Evolutionary conservation across 225 moss, liverwort and hornwort genomes (phyloP).

Genomic region (Polytrichum commune): DNA sequence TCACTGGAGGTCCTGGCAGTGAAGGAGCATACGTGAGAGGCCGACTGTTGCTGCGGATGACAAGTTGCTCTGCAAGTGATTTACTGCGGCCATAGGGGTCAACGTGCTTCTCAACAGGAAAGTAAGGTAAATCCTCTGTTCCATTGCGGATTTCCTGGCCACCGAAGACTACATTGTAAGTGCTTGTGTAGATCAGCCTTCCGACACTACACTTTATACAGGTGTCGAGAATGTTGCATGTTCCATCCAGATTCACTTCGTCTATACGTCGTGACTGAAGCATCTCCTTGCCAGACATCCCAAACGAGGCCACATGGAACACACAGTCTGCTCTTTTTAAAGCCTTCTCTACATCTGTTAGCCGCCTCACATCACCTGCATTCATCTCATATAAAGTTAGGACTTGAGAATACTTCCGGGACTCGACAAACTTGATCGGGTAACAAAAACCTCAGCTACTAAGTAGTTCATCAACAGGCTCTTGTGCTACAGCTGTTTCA

Average conservation of each 20-base stretch:
- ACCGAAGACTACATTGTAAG: conserved; percentile 85
- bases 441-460: too few relatives aligned
- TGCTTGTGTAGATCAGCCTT: conserved; percentile 88
- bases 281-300: conserved; percentile 96
- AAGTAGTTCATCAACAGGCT: too few relatives aligned
- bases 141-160: conserved; percentile 86
- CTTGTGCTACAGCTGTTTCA: too few relatives aligned
- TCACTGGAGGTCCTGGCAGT: too few relatives aligned
- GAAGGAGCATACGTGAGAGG: conserved; percentile 47
- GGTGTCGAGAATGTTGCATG: conserved; percentile 67
- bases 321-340: conserved; percentile 71
- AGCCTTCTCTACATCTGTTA: conserved; percentile 67
- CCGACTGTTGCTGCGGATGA: conserved; percentile 59
- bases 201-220: conserved; percentile 65
- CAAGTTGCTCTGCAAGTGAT: conserved; percentile 86
- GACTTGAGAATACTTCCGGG: too few relatives aligned
- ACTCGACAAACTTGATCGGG: too few relatives aligned
- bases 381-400: conserved; percentile 1
- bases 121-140: conserved; percentile 71
- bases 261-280: conserved; percentile 76
- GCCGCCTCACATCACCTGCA: conserved; percentile 74
- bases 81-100: conserved; percentile 86
- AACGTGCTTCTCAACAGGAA: conserved; percentile 68
- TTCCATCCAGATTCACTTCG: conserved; percentile 89
- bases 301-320: conserved; percentile 88